Percentiles rank a stretch among this genome's conserved stretches.
phyloP scores from a whole-genome alignment of 1,139 yeast genomes.

The Scheffersomyces illinoinensis region DNA sequence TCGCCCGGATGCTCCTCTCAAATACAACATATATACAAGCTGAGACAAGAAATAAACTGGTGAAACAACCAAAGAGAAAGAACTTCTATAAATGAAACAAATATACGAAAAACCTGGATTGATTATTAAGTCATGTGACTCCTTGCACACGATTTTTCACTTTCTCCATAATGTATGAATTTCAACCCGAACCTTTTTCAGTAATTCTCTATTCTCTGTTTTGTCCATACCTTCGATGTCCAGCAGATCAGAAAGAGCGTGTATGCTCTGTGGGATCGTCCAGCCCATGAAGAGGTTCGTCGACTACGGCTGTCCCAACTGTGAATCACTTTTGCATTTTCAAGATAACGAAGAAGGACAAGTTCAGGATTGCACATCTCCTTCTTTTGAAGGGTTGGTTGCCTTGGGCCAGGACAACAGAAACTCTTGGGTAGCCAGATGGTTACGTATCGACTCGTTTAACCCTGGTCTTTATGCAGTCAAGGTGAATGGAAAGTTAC shows the following conservation, averaged over 20 bases:
- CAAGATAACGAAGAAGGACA: conserved; percentile 82
- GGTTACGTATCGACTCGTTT: conserved; percentile 91
- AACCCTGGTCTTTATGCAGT: conserved; percentile 92
- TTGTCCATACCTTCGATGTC: conserved; percentile 37
- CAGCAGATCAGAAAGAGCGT: conserved; percentile 82
- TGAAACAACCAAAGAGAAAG: background rate
- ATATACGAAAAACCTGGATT: background rate
- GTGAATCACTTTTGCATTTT: conserved; percentile 81
- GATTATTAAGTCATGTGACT: background rate
- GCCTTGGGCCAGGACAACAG: conserved; percentile 82
- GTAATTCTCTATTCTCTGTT: background rate
- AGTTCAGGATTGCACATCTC: conserved; percentile 91
- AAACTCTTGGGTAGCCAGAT: conserved; percentile 94
- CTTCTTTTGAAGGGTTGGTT: conserved; percentile 93
- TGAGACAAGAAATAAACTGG: background rate
- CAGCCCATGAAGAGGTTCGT: conserved; percentile 75
- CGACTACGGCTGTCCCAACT: conserved; percentile 93
- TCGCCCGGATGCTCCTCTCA: background rate
- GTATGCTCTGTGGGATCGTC: conserved; percentile 94
- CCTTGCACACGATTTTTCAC: background rate
- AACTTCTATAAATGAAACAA: background rate
- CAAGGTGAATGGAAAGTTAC: conserved; percentile 87
- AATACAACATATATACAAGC: background rate
- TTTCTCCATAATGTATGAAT: background rate
- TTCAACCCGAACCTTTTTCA: background rate